Percentiles rank a stretch among this genome's conserved stretches.
These are phyloP conservation scores for Reticulascus tulasneorum DNA, from an alignment of 2,329 filamentous ascomycete genomes.

Conservation along the genomic window DNA sequence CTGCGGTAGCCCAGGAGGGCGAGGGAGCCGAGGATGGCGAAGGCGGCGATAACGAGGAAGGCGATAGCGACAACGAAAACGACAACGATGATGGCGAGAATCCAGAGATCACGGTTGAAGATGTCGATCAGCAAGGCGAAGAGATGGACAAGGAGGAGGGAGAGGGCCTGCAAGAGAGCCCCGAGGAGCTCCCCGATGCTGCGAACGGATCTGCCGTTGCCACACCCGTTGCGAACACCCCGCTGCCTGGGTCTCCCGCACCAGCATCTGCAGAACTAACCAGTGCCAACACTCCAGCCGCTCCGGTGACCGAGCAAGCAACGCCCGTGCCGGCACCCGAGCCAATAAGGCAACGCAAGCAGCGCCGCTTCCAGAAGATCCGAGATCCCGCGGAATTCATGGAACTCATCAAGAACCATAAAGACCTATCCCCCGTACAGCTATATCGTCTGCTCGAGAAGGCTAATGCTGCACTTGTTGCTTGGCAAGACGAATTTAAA, in stretches of 20 bases:
- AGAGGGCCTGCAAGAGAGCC: not conserved
- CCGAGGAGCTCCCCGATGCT: constrained; percentile 7
- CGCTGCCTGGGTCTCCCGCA: constrained; percentile 33
- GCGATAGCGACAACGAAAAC: constrained; percentile 19
- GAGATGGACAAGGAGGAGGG: constrained; percentile 14
- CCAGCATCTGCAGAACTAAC: constrained; percentile 19
- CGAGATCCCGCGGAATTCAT: constrained; percentile 46
- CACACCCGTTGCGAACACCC: constrained; percentile 34
- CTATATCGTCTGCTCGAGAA: constrained; percentile 41
- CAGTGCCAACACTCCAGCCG: constrained; percentile 28
- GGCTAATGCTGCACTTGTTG: constrained; percentile 40
- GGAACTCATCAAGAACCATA: constrained; percentile 44
- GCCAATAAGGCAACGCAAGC: constrained; percentile 11
- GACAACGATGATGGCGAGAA: constrained; percentile 18
- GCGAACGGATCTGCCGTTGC: constrained; percentile 25
- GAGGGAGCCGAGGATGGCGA: constrained; percentile 9
- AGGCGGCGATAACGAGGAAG: constrained; percentile 14
- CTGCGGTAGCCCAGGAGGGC: constrained; percentile 5
- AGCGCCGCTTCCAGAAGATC: constrained; percentile 46
- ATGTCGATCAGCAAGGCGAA: constrained; percentile 18
- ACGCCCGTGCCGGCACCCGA: constrained; percentile 33
- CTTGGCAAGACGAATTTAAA: constrained; percentile 53
- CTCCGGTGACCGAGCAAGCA: constrained; percentile 25
- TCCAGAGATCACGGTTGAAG: no score
- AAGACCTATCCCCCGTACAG: constrained; percentile 43